Evolutionary conservation across 345 rosid genomes (phyloP), one percentile per base, ranked within the genome.

Genomic region (Eucalyptus cladocalyx): DNA sequence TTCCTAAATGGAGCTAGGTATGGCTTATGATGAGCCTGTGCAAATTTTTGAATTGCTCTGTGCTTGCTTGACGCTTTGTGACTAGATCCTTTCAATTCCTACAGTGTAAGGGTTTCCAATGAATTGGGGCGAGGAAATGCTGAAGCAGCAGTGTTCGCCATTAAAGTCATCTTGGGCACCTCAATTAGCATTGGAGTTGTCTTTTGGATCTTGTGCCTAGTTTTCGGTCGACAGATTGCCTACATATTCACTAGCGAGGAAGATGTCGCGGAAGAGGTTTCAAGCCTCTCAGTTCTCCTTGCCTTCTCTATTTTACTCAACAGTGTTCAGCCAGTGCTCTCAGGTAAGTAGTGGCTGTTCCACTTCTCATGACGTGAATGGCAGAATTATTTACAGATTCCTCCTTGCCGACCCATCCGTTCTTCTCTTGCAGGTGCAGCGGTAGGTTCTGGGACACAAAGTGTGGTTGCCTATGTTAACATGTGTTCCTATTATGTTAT

Each of bases 21-120:
- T 40, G 34, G 53, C 88, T n/a, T n/a, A 15, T n/a, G 76, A 65
- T 65, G 76, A 65, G 21, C 37, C 76, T 65, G 76, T n/a, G 76
- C 76, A 65, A 65, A n/a, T 86, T 86, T 86, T 86, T 28, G 26
- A 85, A n/a, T 43, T 85, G 87, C 32, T 45, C 49, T 60, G 30
- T 19, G 48, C 40, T 65, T 65, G 37, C 76, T 65, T 65, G 76
- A 65, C 11, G 0, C 76, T 15, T 19, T 58, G 26, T 62, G 76
- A 58, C 42, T 37, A 19, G 40, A 8, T 51, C 62, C 50, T 49
- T 11, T 30, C 43, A 65, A 10, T 60, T 53, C 65, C 8, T 58
- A 18, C 80, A 96, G 98, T 2, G 96, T 93, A 28, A 88, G 96
- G 47, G 92, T 94, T 8, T 89, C 94, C 26, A 94, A 94, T 87